These are phyloP conservation scores for Rhynchosporium agropyri DNA, from an alignment of 2,329 filamentous ascomycete species.

Conservation along the genomic window DNA sequence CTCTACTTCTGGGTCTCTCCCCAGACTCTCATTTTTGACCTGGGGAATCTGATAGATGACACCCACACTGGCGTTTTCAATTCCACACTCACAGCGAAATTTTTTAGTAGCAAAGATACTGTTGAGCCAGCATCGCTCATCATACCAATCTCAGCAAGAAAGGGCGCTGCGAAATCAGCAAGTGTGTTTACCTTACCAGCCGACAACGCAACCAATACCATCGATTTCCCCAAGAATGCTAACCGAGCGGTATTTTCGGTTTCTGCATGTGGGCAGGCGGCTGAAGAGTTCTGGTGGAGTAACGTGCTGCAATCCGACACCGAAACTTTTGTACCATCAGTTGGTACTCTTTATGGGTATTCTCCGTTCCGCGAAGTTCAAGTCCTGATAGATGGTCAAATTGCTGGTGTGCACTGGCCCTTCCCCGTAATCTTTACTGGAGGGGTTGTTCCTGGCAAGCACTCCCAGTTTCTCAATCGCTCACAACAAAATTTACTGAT, in stretches of 20 bases:
- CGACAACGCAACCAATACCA: constrained; percentile 59
- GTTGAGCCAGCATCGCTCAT: constrained; percentile 63
- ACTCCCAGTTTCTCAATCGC: not conserved
- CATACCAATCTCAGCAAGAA: constrained; percentile 64
- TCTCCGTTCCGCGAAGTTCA: constrained; percentile 80
- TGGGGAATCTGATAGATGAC: constrained; percentile 71
- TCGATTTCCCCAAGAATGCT: constrained; percentile 67
- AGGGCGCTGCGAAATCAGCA: constrained; percentile 52
- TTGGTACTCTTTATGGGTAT: constrained; percentile 63
- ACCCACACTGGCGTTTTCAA: constrained; percentile 75
- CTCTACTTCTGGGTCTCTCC: constrained; percentile 66
- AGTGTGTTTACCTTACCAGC: constrained; percentile 71
- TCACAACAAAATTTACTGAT: not conserved
- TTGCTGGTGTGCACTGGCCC: constrained; percentile 79
- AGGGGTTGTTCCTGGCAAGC: constrained; percentile 63
- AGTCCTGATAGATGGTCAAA: constrained; percentile 69
- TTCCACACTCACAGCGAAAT: constrained; percentile 73
- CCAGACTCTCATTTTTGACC: constrained; percentile 79
- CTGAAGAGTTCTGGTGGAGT: constrained; percentile 85
- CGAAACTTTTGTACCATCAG: constrained; percentile 58
- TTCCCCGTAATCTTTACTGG: constrained; percentile 84
- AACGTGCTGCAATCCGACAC: constrained; percentile 69
- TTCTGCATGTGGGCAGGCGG: constrained; percentile 74
- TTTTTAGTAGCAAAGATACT: constrained; percentile 56
- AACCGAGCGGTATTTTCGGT: constrained; percentile 73